A percentile compares a stretch with the other conserved stretches of the same genome.
Conservation (phyloP, 2,329 filamentous ascomycete genomes). For the Aspergillus pseudotamarii region DNA sequence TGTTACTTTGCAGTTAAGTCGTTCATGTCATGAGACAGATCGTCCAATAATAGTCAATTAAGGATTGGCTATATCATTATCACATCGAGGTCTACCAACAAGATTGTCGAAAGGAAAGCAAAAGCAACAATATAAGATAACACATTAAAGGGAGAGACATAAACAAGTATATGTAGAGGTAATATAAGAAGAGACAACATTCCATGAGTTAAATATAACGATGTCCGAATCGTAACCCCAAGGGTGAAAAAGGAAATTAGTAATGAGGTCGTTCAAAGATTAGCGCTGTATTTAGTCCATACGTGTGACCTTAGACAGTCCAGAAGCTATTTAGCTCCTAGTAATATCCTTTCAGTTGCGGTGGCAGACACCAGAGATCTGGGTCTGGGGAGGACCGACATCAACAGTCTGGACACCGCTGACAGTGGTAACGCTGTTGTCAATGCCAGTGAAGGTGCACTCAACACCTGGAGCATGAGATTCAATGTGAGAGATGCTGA, state of each 20-base stretch:
- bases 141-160: neutral
- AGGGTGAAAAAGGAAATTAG: neutral
- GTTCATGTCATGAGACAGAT: neutral
- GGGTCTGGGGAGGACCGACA: slow-evolving; percentile 29
- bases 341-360: neutral
- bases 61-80: neutral
- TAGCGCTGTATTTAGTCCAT: neutral
- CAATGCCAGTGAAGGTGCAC: slow-evolving; percentile 26
- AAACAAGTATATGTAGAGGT: neutral
- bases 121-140: neutral
- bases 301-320: neutral
- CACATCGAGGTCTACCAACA: neutral
- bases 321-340: neutral
- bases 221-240: neutral
- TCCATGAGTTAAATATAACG: neutral
- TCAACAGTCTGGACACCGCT: slow-evolving; percentile 18
- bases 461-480: slow-evolving; percentile 8
- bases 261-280: neutral
- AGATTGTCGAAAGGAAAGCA: neutral
- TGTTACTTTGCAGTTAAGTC: neutral
- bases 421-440: slow-evolving; percentile 22
- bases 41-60: neutral
- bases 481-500: slow-evolving; percentile 27
- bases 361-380: slow-evolving; percentile 22
- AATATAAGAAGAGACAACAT: neutral